These are phyloP conservation scores for Penicillium palitans DNA, from an alignment of 2,329 filamentous ascomycete species.

Conservation along the genomic window DNA sequence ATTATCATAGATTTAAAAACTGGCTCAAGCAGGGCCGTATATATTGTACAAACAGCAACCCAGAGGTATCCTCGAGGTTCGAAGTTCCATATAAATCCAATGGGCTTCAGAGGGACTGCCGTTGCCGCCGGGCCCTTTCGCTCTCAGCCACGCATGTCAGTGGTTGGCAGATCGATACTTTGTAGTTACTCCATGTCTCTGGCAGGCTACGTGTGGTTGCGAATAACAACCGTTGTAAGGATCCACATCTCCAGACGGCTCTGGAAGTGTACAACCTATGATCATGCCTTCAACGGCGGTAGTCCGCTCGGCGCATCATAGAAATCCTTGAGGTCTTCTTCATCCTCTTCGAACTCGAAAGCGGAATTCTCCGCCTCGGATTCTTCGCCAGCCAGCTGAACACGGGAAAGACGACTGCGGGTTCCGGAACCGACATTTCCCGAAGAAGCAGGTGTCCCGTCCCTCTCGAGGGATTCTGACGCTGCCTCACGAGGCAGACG, in stretches of 20 bases:
- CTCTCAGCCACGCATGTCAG: no score
- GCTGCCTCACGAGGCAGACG: slow-evolving; percentile 51
- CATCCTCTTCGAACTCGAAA: slow-evolving; percentile 26
- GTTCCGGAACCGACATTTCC: slow-evolving; percentile 10
- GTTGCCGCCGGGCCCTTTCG: not conserved
- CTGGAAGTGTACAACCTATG: not conserved
- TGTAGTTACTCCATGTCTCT: not conserved
- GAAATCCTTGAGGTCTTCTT: slow-evolving; percentile 41
- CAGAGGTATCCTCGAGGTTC: not conserved
- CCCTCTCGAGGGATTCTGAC: slow-evolving; percentile 31
- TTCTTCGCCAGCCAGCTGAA: slow-evolving; percentile 29
- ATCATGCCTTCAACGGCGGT: slow-evolving; percentile 30
- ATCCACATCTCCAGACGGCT: not conserved
- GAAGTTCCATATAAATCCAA: not conserved
- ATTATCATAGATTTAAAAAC: not conserved
- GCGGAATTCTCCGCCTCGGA: slow-evolving; percentile 27
- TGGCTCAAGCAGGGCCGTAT: not conserved
- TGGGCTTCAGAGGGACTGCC: no score
- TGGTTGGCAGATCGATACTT: not conserved
- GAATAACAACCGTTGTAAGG: no score
- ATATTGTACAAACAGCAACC: not conserved
- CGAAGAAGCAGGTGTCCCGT: slow-evolving; percentile 26
- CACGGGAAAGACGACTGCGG: slow-evolving; percentile 27
- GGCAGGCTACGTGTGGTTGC: not conserved
- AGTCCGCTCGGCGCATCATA: slow-evolving; percentile 43